Base-by-base conservation (phyloP, 2,329 filamentous ascomycete species). In the Cyanodermella asteris region DNA sequence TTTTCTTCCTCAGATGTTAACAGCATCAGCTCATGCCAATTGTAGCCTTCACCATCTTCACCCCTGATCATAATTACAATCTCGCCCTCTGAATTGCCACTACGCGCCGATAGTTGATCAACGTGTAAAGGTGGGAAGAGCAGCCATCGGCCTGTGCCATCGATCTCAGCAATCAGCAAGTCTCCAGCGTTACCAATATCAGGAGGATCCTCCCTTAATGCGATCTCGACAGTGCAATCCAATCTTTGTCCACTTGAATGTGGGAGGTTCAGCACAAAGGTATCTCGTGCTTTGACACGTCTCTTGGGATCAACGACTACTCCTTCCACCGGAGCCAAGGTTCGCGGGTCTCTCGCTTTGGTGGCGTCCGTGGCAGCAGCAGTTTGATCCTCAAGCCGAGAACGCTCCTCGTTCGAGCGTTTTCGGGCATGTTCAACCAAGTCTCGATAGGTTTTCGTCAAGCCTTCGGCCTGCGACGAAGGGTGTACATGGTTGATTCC, bases 211-310 rank as follows among this genome's bases (percentile, higher is more conserved):
- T 94, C 84, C 41, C 87, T 68, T 34, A 84, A 64, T 9, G 94
- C 61, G 16, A 97, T 45, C 44, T 97, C 87, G 10, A 91, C 67
- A 37, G 76, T 75, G 42, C 87, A 93, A 38, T 80, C 78, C 22
- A 97, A 61, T 31, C 81, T 62, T 44, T 94, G 84, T 2, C 84
- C 82, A 39, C 67, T 91, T 2, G 84, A 91, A 46, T 97, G 87
- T 25, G 64, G 61, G 9, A 97, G 50, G 31, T 82, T 72, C 37
- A 97, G 59, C 29, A 75, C 73, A 44, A 97, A 97, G 36, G 74
- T 69, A 45, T 97, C 87, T 39, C 91, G 73, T 22, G 84, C 82
- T 34, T 68, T 72, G 20, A 97, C 90, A 40, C 82, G 78, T 28
- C 80, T 69, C 19, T 55, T 62, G n/a, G 65, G 59, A 40, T 91